Base-by-base conservation (phyloP, 2,329 filamentous ascomycete genomes). In the Falciphora oryzae region DNA sequence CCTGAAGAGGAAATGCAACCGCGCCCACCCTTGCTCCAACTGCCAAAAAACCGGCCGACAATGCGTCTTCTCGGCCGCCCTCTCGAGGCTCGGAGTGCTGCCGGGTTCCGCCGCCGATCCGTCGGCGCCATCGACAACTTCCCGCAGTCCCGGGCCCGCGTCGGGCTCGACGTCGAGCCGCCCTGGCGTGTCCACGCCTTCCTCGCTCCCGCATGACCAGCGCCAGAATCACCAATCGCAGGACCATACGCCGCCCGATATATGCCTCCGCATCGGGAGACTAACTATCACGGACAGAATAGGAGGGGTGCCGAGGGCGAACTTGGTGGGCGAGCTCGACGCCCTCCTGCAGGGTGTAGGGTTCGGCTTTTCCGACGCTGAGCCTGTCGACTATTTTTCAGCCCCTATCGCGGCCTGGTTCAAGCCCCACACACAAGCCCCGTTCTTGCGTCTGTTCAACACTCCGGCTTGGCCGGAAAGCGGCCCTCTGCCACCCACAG, bases 61-160 rank as follows among this genome's bases (percentile, higher is more conserved):
- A n/a, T 60, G 58, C 58, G 58, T 60, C 58, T 60, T 60, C 58
- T 31, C 58, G 14, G 58, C 58, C 29, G 31, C 27, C 57, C 27
- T 6, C 25, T 58, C 27, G 27, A 29, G 57, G 13, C 35, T 16
- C 3, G 13, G 5, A 27, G 3, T n/a, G 13, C 14, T 13, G 10
- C 4, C 56, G 22, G n/a, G n/a, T n/a, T 27, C 27, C 1, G 27
- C 56, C 11, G 18, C n/a, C n/a, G 25, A 14, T 4, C 56, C 56
- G 13, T 25, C 56, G 56, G 25, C 53, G 11, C 53, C 7, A 4
- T n/a, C 18, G 57, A 59, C 29, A 4, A 10, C 58, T 4, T 14
- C 28, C 11, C 22, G 14, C 27, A 13, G 58, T 25, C n/a, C 29
- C 14, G 58, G 58, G 22, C 14, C 14, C 58, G 31, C 58, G 10